Evolutionary conservation across 2,329 filamentous ascomycete genomes (phyloP), one percentile per base, ranked within the genome.

Genomic region (Nothopassalora personata): DNA sequence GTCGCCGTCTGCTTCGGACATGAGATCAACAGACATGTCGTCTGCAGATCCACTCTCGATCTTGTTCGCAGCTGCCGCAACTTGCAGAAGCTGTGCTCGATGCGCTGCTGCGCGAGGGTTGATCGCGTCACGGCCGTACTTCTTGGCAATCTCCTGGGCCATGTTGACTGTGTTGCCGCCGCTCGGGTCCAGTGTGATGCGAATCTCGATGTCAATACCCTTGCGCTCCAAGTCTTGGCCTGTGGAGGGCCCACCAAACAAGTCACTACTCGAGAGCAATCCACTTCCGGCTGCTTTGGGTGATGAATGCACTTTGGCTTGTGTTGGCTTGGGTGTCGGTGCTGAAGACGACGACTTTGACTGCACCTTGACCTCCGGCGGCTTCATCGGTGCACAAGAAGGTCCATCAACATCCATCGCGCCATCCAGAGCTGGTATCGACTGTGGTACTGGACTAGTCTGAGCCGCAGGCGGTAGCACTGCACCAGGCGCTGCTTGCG

Each of bases 81-180:
- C 92, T 57, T 91, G 88, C 18, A 91, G 88, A 67, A 96, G 87
- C 57, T 91, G 88, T 68, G 95, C 91, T 64, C 90, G 87, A 64
- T 94, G 90, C 33, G 92, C 92, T 1, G 94, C 94, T 62, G 95
- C 82, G 7, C 92, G 88, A 31, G 94, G 94, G 72, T 97, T 92
- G 36, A 97, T 81, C 0, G 93, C 94, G 62, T 95, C 91, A 81
- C 93, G 96, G 27, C 94, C 94, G 72, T 97, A 97, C 62, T 88
- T 89, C 64, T 95, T 91, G 74, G 96, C 91, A 10, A 95, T 94
- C 75, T 97, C 81, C 48, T 91, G 90, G 69, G 93, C 92, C 65
- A 97, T 97, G 73, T 97, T 97, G 76, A 99, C 86, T 61, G 95
- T 93, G 66, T 93, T 91, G 73, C 96, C 96, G 36, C 85, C 88